These are phyloP conservation scores for Nitzschia inconspicua DNA, from an alignment of 108 stramenopile species.

Conservation along the genomic window DNA sequence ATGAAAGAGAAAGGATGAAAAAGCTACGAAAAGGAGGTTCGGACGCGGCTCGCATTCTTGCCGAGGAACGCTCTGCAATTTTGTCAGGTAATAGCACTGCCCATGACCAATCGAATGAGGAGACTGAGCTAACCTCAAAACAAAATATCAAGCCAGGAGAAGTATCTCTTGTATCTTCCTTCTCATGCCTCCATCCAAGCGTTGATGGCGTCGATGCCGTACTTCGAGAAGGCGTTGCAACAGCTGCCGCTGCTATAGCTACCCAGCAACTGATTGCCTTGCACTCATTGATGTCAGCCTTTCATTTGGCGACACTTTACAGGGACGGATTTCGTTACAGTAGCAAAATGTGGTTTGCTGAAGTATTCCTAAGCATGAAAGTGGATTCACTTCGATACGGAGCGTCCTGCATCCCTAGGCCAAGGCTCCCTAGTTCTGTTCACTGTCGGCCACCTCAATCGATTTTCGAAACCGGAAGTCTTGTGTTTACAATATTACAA, in stretches of 20 bases:
- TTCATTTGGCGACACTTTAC: constrained; percentile 53
- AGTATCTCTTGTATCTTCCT: constrained; percentile 61
- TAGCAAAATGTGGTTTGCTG: constrained; percentile 57
- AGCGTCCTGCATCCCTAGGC: constrained; percentile 48
- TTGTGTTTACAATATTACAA: constrained; percentile 36
- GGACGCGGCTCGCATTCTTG: constrained; percentile 52
- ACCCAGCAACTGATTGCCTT: constrained; percentile 41
- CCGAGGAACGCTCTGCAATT: constrained; percentile 37
- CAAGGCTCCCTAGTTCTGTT: constrained; percentile 29
- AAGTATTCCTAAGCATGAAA: constrained; percentile 26
- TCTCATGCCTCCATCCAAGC: constrained; percentile 60
- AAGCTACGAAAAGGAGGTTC: constrained; percentile 48
- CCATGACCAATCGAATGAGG: constrained; percentile 11
- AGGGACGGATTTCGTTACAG: constrained; percentile 65
- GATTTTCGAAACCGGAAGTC: constrained; percentile 33
- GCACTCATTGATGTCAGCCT: constrained; percentile 51
- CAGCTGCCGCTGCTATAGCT: constrained; percentile 41
- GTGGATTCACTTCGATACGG: constrained; percentile 27
- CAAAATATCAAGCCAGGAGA: constrained; percentile 53
- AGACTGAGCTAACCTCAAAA: neutral
- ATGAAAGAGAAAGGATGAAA: constrained; percentile 39
- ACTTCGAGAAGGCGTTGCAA: constrained; percentile 51
- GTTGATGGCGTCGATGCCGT: constrained; percentile 61
- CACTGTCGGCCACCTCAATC: constrained; percentile 38
- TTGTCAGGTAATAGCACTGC: constrained; percentile 18